Evolutionary conservation across 2,329 filamentous ascomycete genomes (phyloP).

Genomic region (Penicillium sp.): DNA sequence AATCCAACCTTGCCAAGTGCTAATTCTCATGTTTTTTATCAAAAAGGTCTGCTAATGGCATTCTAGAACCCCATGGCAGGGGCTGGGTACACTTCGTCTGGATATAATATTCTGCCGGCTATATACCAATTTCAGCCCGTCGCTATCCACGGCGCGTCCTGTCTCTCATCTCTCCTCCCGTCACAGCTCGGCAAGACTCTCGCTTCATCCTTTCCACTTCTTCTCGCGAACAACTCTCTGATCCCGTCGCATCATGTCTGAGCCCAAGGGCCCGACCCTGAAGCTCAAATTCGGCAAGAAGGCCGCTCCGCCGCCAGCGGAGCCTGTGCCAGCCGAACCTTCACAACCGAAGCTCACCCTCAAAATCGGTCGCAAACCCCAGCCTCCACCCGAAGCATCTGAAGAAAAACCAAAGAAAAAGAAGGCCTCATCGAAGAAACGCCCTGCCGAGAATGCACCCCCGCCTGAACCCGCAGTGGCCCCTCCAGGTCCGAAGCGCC

Average conservation of each 20-base stretch:
- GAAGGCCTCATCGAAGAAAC: conserved; percentile 43
- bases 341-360: conserved; percentile 45
- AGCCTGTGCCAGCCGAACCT: conserved; percentile 26
- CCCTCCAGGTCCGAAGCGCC: conserved; percentile 38
- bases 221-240: neutral
- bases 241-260: conserved; percentile 36
- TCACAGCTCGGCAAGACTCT: neutral
- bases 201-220: neutral
- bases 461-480: conserved; percentile 28
- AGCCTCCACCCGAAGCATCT: conserved; percentile 7
- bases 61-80: too few relatives aligned
- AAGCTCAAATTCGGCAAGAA: conserved; percentile 48
- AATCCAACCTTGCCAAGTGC: too few relatives aligned
- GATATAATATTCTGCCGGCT: neutral
- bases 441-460: conserved; percentile 35
- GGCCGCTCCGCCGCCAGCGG: conserved; percentile 31
- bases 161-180: neutral
- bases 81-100: neutral
- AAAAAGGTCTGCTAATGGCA: too few relatives aligned
- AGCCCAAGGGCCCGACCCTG: conserved; percentile 37
- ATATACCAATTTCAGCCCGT: neutral
- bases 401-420: conserved; percentile 37
- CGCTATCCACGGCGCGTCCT: neutral
- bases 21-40: too few relatives aligned
- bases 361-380: conserved; percentile 41